phyloP scores from a whole-genome alignment of 495 filamentous ascomycete species.

The Aspergillus campestris region DNA sequence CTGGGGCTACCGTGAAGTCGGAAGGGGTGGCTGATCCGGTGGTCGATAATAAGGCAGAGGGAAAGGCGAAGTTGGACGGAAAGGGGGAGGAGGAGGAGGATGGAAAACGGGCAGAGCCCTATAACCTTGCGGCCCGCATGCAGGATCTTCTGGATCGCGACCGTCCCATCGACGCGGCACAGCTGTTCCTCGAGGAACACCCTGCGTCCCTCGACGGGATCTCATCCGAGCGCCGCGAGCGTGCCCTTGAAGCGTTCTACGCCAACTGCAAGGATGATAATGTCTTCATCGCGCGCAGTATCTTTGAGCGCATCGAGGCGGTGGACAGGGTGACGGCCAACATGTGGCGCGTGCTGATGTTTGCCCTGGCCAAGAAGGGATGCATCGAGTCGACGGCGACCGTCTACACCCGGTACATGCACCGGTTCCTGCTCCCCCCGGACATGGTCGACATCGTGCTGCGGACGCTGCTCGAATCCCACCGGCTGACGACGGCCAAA shows the following conservation, averaged over 20 bases:
- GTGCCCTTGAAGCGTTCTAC: slow-evolving; percentile 25
- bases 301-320: slow-evolving; percentile 32
- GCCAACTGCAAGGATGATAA: slow-evolving; percentile 34
- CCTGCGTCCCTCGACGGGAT: slow-evolving; percentile 12
- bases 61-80: not conserved
- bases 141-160: slow-evolving; percentile 12
- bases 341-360: slow-evolving; percentile 35
- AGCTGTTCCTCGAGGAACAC: slow-evolving; percentile 27
- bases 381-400: slow-evolving; percentile 31
- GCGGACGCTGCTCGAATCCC: slow-evolving; percentile 34
- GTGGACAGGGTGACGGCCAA: slow-evolving; percentile 22
- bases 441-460: slow-evolving; percentile 33
- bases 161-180: slow-evolving; percentile 30
- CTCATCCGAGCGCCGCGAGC: slow-evolving; percentile 22
- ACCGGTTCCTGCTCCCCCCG: slow-evolving; percentile 17
- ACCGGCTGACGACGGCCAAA: slow-evolving; percentile 28
- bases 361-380: slow-evolving; percentile 32
- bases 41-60: no score
- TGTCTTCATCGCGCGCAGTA: slow-evolving; percentile 29
- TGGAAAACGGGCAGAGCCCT: no score
- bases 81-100: not conserved
- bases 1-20: no score
- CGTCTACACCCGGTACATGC: slow-evolving; percentile 25
- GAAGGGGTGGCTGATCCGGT: no score
- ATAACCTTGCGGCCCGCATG: slow-evolving; percentile 4